Evolutionary conservation across 805 yeast genomes (phyloP).

Genomic region (Saccharomycopsis amapae): DNA sequence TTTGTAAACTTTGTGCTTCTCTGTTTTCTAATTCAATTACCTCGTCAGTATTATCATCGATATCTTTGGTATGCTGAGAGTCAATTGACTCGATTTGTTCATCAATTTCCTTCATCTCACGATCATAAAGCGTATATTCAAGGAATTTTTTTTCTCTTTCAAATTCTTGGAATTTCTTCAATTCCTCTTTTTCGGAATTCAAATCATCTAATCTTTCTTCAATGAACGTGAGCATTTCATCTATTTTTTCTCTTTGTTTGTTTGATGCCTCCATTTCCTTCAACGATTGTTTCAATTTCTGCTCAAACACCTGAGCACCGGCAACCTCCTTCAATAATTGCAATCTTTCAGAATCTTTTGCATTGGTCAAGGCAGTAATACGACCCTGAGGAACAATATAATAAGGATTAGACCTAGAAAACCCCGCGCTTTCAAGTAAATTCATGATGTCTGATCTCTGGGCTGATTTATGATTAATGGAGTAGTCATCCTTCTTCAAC

Average conservation of each 20-base stretch:
- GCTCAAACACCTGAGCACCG: slow-evolving; percentile 88
- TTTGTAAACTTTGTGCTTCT: slow-evolving; percentile 42
- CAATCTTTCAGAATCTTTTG: slow-evolving; percentile 78
- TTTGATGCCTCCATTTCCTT: slow-evolving; percentile 74
- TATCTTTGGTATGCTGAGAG: slow-evolving; percentile 42
- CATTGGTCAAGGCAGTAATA: slow-evolving; percentile 80
- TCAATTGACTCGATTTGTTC: slow-evolving; percentile 57
- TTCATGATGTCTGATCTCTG: slow-evolving; percentile 77
- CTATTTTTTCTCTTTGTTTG: slow-evolving; percentile 62
- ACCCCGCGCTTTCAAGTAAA: slow-evolving; percentile 84
- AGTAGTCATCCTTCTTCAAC: slow-evolving; percentile 85
- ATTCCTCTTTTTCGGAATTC: slow-evolving; percentile 70
- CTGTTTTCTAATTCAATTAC: slow-evolving; percentile 53
- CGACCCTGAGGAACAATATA: slow-evolving; percentile 97
- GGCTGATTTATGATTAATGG: slow-evolving; percentile 71
- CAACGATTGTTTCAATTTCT: slow-evolving; percentile 66
- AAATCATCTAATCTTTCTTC: slow-evolving; percentile 70
- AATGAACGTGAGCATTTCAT: slow-evolving; percentile 62
- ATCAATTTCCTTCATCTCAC: slow-evolving; percentile 61
- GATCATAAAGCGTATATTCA: slow-evolving; percentile 69
- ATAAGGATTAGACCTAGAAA: slow-evolving; percentile 83
- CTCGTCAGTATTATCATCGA: slow-evolving; percentile 47
- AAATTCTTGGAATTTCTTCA: slow-evolving; percentile 58
- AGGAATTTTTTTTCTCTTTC: slow-evolving; percentile 62
- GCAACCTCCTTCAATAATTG: slow-evolving; percentile 82